Base-by-base conservation (phyloP, 192 early-diverging fungal genomes). In the Funneliformis geosporum region DNA sequence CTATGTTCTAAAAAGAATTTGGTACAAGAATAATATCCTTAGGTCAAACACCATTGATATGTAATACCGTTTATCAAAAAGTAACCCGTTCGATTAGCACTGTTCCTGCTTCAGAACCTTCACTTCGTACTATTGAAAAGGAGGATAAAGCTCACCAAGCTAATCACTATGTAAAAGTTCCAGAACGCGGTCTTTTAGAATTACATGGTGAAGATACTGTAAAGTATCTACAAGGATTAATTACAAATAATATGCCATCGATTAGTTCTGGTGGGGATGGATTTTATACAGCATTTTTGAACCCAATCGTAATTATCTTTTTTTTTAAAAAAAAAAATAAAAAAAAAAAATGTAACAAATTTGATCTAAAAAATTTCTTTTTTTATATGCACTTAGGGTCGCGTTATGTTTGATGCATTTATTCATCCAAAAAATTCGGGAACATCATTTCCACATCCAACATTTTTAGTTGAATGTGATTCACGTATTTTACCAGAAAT, bases 181-280 rank as follows among this genome's bases (percentile, higher is more conserved):
- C 87, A 5, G 81, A 86, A 16, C 89, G 94, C 12, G 86, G 86
- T 10, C 76, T 95, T 12, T 76, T 95, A 27, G 88, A 91, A 80
- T 83, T 95, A 69, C 67, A 84, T 14, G 97, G 97, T 2, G 28
- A 80, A 28, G 95, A 96, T 76, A 89, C 94, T 4, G 75, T 87
- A 70, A 92, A 93, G 84, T 99, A 96, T 78, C 85, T 99, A 67
- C 96, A 99, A 75, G 96, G 96, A 10, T 86, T 98, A 76, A 92
- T 91, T 73, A 97, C 95, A 43, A 97, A 97, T 86, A 87, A 97
- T 79, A 96, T 97, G 89, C 81, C 86, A 25, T 73, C 60, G 42
- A 85, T 97, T 28, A 90, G 90, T 40, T 81, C 84, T 16, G 92
- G 93, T 60, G 93, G 95, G 1, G 82, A 88, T 55, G 96, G 94